A percentile compares a stretch with the other conserved stretches of the same genome.
Evolutionary conservation across 192 early-diverging fungal genomes (phyloP).

Genomic region (Linnemannia exigua): DNA sequence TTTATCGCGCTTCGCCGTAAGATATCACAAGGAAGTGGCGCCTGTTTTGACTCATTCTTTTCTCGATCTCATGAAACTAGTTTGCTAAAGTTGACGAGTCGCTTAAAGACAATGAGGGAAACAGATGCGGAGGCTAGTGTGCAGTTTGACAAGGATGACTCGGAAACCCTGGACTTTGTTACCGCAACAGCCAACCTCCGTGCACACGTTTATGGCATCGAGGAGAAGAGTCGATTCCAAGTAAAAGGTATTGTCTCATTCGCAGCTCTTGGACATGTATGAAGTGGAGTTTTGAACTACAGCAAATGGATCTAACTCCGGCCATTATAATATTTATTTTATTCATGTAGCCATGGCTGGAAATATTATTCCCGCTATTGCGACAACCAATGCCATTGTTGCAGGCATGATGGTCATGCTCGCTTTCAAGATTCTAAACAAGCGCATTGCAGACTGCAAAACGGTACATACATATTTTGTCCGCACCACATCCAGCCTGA

Average conservation of each 20-base stretch:
- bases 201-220: constrained; percentile 85
- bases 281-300: not conserved
- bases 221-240: constrained; percentile 83
- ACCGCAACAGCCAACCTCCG: constrained; percentile 93
- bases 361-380: constrained; percentile 98
- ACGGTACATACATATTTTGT: constrained; percentile 56
- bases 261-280: not conserved
- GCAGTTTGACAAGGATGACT: constrained; percentile 97
- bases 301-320: constrained; percentile 27
- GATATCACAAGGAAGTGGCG: not conserved
- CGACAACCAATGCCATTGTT: constrained; percentile 97
- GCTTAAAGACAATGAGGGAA: constrained; percentile 58
- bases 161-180: constrained; percentile 92
- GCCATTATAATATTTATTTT: constrained; percentile 10
- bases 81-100: constrained; percentile 64
- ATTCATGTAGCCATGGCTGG: constrained; percentile 91
- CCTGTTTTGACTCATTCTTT: not conserved
- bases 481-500: not conserved
- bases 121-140: constrained; percentile 68
- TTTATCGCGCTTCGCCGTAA: not conserved
- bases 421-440: constrained; percentile 80
- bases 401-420: constrained; percentile 95
- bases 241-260: constrained; percentile 79
- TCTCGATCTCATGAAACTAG: constrained; percentile 42
- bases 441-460: constrained; percentile 63